Base-by-base conservation (phyloP, 805 yeast genomes). In the Wickerhamomyces canadensis region DNA sequence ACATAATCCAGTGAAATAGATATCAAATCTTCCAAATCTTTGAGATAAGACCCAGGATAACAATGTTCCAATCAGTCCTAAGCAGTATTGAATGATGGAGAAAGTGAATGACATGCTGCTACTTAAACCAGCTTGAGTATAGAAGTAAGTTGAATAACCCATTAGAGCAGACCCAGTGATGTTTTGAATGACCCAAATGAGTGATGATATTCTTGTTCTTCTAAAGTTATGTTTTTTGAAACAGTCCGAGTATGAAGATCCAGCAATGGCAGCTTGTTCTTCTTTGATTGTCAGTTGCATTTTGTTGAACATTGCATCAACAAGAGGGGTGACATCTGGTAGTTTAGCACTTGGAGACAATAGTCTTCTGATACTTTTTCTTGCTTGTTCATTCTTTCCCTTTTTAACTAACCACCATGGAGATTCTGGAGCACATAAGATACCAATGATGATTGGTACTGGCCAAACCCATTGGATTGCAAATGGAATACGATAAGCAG, bases 141-240 rank as follows among this genome's bases (percentile, higher is more conserved):
- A 72, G 53, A 70, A 72, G 45, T 70, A 73, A 6, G 78, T 67
- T 8, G 76, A 60, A 52, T 67, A 73, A 56, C 66, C 62, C 43
- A 54, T 49, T 50, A 69, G 64, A 2, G 71, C 55, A 5, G 76
- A 62, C 37, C 78, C 78, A 27, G 72, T 64, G 43, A 67, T 53
- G 31, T 65, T 59, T 50, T 72, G 77, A 45, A 64, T 57, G 38
- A 67, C 44, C 68, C 73, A 68, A n/a, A 47, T 38, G 6, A 62
- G 48, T 16, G 70, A 49, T 37, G 70, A 58, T 22, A 47, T 34
- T 35, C 54, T 44, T 1, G 79, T 72, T 60, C 78, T 64, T 54
- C 70, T 63, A 27, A 65, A 50, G 47, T 74, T 67, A 6, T 51
- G 41, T 4, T 67, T 67, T 41, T 55, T 61, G 61, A 73, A 70